Conservation (phyloP, 345 rosid species). For the Populus simonii region DNA sequence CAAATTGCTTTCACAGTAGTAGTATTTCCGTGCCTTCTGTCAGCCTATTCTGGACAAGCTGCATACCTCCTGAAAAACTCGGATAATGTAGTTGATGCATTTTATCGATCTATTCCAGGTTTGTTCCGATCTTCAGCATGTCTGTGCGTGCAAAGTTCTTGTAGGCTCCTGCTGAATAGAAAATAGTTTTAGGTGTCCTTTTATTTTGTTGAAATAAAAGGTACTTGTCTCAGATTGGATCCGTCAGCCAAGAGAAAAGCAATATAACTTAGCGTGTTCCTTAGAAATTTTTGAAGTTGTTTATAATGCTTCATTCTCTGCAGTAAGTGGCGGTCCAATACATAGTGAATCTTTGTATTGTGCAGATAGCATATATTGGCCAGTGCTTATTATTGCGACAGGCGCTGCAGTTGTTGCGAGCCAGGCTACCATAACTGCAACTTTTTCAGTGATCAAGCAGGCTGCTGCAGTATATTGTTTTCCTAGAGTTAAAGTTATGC, state of each 20-base stretch:
- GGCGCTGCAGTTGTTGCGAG: conserved; percentile 40
- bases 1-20: conserved; percentile 39
- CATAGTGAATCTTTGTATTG: neutral
- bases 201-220: too few species aligned
- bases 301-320: too few species aligned
- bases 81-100: conserved; percentile 26
- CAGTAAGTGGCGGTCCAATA: too few species aligned
- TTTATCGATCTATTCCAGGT: conserved; percentile 42
- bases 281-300: too few species aligned
- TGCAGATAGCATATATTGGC: conserved; percentile 43
- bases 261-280: too few species aligned
- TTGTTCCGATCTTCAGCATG: neutral
- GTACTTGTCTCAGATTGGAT: too few species aligned
- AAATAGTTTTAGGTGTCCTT: too few species aligned
- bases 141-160: too few species aligned
- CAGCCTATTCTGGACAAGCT: conserved; percentile 45
- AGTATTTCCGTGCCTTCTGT: conserved; percentile 39
- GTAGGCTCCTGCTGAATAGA: too few species aligned
- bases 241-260: too few species aligned
- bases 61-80: conserved; percentile 34
- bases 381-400: conserved; percentile 34
- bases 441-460: conserved; percentile 38
- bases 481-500: conserved; percentile 41
- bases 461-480: conserved; percentile 41
- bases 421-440: conserved; percentile 45